A percentile compares a stretch with the other conserved stretches of the same genome.
Conservation (phyloP, 495 filamentous ascomycete genomes). For the Lasiosphaeria hispida region DNA sequence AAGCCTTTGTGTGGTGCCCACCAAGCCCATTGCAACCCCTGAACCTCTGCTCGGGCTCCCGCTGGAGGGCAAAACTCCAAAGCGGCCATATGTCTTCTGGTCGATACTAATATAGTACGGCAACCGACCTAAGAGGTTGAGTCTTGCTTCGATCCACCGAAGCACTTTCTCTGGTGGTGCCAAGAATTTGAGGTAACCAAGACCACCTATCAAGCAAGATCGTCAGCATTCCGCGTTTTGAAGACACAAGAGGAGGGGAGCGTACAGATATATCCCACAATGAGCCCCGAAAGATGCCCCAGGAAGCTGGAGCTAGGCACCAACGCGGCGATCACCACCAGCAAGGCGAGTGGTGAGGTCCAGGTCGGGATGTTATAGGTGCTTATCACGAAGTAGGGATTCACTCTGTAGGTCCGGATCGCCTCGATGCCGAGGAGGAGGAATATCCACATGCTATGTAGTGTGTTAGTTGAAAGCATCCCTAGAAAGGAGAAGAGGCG, state of each 20-base stretch:
- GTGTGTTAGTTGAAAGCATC: background rate
- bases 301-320: slow-evolving; percentile 78
- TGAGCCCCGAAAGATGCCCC: slow-evolving; percentile 79
- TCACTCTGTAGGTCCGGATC: slow-evolving; percentile 69
- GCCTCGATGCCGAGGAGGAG: slow-evolving; percentile 79
- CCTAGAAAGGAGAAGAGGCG: background rate
- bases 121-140: slow-evolving; percentile 76
- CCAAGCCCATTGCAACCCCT: slow-evolving; percentile 49
- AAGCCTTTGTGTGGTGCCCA: slow-evolving; percentile 62
- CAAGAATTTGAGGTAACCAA: slow-evolving; percentile 81
- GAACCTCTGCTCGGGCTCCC: slow-evolving; percentile 27
- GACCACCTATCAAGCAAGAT: slow-evolving; percentile 56
- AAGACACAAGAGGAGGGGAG: background rate
- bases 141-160: slow-evolving; percentile 77
- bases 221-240: slow-evolving; percentile 12
- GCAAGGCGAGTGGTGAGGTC: slow-evolving; percentile 75
- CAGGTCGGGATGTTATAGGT: slow-evolving; percentile 83
- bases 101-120: slow-evolving; percentile 90
- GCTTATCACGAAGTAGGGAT: slow-evolving; percentile 72
- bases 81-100: slow-evolving; percentile 94
- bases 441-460: slow-evolving; percentile 76
- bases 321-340: slow-evolving; percentile 68
- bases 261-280: slow-evolving; percentile 83
- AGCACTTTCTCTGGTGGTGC: slow-evolving; percentile 78
- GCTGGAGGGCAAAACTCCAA: slow-evolving; percentile 73